A percentile compares a stretch with the other conserved stretches of the same genome.
These are phyloP conservation scores for Acidomyces sp. DNA, from an alignment of 495 filamentous ascomycete species.

Conservation along the genomic window DNA sequence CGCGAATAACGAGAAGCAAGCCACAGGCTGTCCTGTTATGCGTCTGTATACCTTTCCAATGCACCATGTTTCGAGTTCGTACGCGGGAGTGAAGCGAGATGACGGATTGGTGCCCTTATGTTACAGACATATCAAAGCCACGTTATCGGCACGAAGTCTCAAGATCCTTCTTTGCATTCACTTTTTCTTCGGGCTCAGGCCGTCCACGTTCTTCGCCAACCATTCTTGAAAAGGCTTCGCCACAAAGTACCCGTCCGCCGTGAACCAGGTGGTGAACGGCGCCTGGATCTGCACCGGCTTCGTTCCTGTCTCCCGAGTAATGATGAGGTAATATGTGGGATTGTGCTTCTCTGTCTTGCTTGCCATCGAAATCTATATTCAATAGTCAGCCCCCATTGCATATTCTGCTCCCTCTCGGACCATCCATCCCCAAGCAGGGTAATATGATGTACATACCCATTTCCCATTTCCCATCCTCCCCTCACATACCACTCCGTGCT, in stretches of 20 bases:
- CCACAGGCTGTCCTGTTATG: no score
- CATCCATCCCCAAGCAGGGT: neutral
- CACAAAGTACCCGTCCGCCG: slow-evolving; percentile 66
- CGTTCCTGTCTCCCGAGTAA: no score
- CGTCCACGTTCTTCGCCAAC: slow-evolving; percentile 58
- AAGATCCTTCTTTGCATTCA: no score
- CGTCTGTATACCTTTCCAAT: no score
- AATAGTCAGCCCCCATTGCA: neutral
- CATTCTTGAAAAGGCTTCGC: slow-evolving; percentile 71
- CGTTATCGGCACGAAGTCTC: no score
- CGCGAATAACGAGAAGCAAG: no score
- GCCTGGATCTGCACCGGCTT: slow-evolving; percentile 43
- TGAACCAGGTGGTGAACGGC: slow-evolving; percentile 80
- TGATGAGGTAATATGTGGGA: slow-evolving; percentile 64
- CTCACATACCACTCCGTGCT: slow-evolving; percentile 67
- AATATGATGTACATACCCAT: slow-evolving; percentile 30
- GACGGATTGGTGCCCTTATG: no score
- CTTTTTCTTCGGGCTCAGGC: no score
- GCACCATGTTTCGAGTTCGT: no score
- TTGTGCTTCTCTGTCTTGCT: slow-evolving; percentile 59
- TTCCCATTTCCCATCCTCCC: slow-evolving; percentile 46
- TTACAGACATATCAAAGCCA: no score
- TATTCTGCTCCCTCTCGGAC: neutral
- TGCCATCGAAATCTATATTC: slow-evolving; percentile 47
- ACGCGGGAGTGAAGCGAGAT: no score